These are phyloP conservation scores for Cyberlindnera meyerae DNA, from an alignment of 805 yeast genomes.

Conservation along the genomic window DNA sequence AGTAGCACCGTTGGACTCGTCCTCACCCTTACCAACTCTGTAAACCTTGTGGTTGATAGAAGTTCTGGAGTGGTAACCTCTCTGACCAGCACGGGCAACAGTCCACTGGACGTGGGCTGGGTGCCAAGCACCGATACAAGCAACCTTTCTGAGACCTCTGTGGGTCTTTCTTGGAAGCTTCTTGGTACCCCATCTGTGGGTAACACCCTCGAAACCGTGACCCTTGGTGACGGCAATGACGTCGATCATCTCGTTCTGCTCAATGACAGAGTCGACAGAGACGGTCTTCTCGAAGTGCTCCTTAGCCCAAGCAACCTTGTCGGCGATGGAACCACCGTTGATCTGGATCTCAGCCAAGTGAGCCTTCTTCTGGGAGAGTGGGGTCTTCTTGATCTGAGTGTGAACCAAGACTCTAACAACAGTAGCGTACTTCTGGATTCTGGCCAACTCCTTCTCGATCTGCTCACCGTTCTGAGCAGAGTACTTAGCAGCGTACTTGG, in stretches of 20 bases:
- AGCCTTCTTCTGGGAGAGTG: conserved; percentile 98
- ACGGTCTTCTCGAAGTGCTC: conserved; percentile 99
- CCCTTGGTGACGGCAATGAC: conserved; percentile 99
- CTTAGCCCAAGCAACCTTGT: conserved; percentile 97
- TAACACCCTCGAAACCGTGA: conserved; percentile 99
- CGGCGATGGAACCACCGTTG: conserved; percentile 98
- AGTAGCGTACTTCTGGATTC: conserved; percentile 96
- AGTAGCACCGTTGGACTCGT: conserved; percentile 92
- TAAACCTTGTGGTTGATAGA: conserved; percentile 99
- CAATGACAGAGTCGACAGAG: conserved; percentile 91
- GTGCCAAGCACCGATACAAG: conserved; percentile 99
- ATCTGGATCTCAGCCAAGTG: conserved; percentile 99
- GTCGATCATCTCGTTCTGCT: conserved; percentile 98
- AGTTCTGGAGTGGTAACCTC: conserved; percentile 99
- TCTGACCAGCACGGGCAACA: conserved; percentile 99
- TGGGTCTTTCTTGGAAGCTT: conserved; percentile 99
- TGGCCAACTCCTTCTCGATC: conserved; percentile 93
- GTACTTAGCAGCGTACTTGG: conserved; percentile 99
- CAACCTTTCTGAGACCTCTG: conserved; percentile 99
- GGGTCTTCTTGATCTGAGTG: conserved; percentile 99
- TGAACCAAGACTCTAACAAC: conserved; percentile 99
- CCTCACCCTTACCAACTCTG: conserved; percentile 97
- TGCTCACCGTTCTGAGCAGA: conserved; percentile 82
- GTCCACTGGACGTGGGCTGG: conserved; percentile 99
- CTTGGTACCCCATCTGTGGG: conserved; percentile 99